phyloP scores from a whole-genome alignment of 1,284 basidiomycete genomes.

The Cryptococcus wingfieldii region DNA sequence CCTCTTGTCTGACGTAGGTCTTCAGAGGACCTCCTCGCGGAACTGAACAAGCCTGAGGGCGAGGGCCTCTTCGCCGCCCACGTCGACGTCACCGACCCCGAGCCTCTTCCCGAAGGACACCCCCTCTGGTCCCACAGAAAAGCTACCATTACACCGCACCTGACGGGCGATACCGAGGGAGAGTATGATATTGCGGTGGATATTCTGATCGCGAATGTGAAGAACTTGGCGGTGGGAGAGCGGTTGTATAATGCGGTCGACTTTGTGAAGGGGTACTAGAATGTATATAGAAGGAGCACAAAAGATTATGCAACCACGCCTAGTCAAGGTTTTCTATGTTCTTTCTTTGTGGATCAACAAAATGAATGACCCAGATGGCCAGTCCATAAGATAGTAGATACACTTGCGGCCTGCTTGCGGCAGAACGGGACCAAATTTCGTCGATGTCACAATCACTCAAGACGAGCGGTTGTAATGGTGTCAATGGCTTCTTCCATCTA shows the following conservation, averaged over 20 bases:
- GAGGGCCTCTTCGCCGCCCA: not conserved
- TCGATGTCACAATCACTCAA: too few relatives aligned
- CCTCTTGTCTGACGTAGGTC: slow-evolving; percentile 10
- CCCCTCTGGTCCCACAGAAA: not conserved
- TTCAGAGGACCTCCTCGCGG: not conserved
- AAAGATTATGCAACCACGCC: too few relatives aligned
- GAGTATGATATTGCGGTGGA: not conserved
- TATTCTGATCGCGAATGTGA: not conserved
- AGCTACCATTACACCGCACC: not conserved
- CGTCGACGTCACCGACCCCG: not conserved
- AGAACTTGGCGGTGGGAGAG: not conserved
- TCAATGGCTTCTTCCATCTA: not conserved
- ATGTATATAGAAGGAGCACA: too few relatives aligned
- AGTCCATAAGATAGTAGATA: too few relatives aligned
- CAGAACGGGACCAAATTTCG: slow-evolving; percentile 8
- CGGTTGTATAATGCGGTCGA: not conserved
- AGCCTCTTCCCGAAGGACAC: not conserved
- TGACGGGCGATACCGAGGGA: not conserved
- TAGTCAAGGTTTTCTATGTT: too few relatives aligned
- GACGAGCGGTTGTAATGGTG: not conserved
- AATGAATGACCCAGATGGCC: too few relatives aligned
- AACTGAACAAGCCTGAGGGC: not conserved
- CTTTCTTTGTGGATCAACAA: too few relatives aligned
- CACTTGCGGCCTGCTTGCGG: too few relatives aligned
- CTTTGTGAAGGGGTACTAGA: not conserved